A percentile compares a stretch with the other conserved stretches of the same genome.
Conservation (phyloP, 2,329 filamentous ascomycete genomes). For the Neofusicoccum parvum region DNA sequence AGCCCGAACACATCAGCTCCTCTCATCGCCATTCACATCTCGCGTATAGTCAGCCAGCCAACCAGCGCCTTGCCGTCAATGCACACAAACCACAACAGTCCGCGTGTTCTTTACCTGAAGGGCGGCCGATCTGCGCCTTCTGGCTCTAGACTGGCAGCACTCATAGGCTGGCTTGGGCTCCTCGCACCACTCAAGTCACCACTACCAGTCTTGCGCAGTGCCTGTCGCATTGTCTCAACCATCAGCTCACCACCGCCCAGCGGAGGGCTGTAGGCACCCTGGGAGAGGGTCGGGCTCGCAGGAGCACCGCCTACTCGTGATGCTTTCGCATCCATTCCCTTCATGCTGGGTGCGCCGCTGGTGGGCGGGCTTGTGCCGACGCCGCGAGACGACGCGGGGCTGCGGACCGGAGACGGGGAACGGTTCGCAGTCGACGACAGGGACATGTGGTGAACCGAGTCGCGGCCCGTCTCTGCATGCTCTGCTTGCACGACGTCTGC, state of each 20-base stretch:
- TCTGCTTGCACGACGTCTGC: constrained; percentile 91
- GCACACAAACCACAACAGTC: neutral
- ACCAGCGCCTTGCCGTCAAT: neutral
- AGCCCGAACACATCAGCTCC: constrained; percentile 10
- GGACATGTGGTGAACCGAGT: constrained; percentile 70
- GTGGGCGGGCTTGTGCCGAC: constrained; percentile 71
- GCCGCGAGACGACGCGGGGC: constrained; percentile 73
- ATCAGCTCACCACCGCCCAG: constrained; percentile 70
- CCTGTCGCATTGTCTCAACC: constrained; percentile 93
- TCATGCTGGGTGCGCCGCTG: constrained; percentile 74
- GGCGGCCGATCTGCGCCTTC: constrained; percentile 33
- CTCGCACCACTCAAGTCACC: constrained; percentile 65
- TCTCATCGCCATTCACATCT: neutral
- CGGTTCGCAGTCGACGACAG: constrained; percentile 65
- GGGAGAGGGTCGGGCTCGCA: constrained; percentile 58
- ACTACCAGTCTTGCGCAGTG: constrained; percentile 80
- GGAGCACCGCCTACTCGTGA: constrained; percentile 45
- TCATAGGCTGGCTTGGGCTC: constrained; percentile 43
- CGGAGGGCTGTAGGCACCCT: constrained; percentile 57
- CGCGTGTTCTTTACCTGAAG: constrained; percentile 27
- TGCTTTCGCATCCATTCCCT: constrained; percentile 66
- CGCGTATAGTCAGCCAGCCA: constrained; percentile 12
- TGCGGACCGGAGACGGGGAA: constrained; percentile 79
- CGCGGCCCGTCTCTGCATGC: constrained; percentile 68
- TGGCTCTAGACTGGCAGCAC: constrained; percentile 42